Base-by-base conservation (phyloP, 2,329 filamentous ascomycete genomes). In the Paramyrothecium sp. region DNA sequence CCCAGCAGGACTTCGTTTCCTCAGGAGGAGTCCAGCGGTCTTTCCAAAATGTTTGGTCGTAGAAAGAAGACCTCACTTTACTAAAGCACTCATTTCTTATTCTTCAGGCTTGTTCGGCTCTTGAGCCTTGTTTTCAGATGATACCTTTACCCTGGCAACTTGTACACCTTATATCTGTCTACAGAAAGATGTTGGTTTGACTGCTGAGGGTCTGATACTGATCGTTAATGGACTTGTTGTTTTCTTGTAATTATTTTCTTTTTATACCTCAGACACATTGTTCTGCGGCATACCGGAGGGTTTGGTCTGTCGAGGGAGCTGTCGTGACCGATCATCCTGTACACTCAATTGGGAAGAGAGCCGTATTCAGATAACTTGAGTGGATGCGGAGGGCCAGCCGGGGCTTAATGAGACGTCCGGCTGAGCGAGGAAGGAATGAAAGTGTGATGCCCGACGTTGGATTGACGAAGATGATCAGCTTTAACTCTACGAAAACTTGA, bases 41-140 rank as follows among this genome's bases (percentile, higher is more conserved):
- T 81, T 23, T 75, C 78, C 22, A 80, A 76, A 55, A 76, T 82
- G 67, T 82, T 83, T 65, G 71, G 75, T 48, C 75, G 81, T 55
- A 75, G 76, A 56, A 83, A 80, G 75, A 83, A 81, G 71, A 69
- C 73, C 11, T 63, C 66, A 7, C 65, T 69, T 41, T 70, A 68
- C 54, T 76, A 62, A 58, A 34, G 3, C 47, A 33, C 26, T 20
- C 46, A 38, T 55, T 48, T 48, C 56, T 55, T 58, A 63, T 30
- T 30, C 26, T 30, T 30, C 26, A 10, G 26, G 26, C 26, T 30
- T 30, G 26, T 30, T 30, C 26, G 26, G 26, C 26, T 30, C 26
- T 10, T 30, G 26, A 30, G 26, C 26, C 26, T 30, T 44, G 38
- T 7, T 44, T 44, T 44, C 38, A 19, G 10, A 30, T 30, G 38